These are phyloP conservation scores for Conticribra guillardii DNA, from an alignment of 108 stramenopile species.

Conservation along the genomic window DNA sequence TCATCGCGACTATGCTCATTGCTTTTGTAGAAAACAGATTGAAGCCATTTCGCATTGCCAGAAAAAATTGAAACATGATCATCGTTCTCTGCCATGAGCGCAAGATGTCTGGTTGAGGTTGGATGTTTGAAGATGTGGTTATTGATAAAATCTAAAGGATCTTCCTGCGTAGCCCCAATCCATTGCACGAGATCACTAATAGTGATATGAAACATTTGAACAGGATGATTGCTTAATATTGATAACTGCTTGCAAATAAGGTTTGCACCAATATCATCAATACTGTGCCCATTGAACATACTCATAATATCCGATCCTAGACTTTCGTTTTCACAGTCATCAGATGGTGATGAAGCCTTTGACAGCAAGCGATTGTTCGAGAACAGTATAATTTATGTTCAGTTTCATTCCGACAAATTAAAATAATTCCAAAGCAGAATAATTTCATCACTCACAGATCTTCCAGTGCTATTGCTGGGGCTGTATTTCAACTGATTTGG, in stretches of 20 bases:
- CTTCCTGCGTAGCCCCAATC: constrained; percentile 14
- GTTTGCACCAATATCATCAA: constrained; percentile 27
- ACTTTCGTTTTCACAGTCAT: constrained; percentile 18
- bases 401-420: background rate
- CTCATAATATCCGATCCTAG: constrained; percentile 43
- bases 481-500: constrained; percentile 47
- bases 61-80: constrained; percentile 7
- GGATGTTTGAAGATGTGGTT: constrained; percentile 16
- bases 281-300: constrained; percentile 30
- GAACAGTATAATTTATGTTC: background rate
- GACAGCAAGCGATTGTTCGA: background rate
- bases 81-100: constrained; percentile 13
- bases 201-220: constrained; percentile 21
- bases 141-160: constrained; percentile 17
- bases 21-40: constrained; percentile 15
- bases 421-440: background rate
- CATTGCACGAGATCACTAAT: constrained; percentile 31
- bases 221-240: constrained; percentile 36
- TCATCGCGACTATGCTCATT: constrained; percentile 1
- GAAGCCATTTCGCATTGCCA: constrained; percentile 21
- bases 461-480: constrained; percentile 19
- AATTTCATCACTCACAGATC: background rate
- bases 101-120: constrained; percentile 11
- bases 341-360: constrained; percentile 20
- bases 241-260: constrained; percentile 28